A percentile compares a stretch with the other conserved stretches of the same genome.
These are phyloP conservation scores for Diversispora epigaea DNA, from an alignment of 192 early-diverging fungal species.

Conservation along the genomic window DNA sequence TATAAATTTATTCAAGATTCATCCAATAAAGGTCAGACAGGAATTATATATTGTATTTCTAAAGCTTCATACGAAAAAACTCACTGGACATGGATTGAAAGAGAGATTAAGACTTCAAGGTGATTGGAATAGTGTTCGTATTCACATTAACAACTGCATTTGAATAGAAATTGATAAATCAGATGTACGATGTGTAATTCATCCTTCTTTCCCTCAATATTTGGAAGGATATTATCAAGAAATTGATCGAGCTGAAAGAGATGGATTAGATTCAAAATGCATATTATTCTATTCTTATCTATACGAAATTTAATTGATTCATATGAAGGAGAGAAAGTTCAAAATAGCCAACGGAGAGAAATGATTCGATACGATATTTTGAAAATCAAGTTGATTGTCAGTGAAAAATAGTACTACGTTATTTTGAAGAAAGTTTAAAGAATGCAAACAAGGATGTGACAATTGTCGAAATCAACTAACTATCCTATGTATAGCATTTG, in stretches of 20 bases:
- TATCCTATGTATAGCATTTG: no score
- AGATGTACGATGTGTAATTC: constrained; percentile 94
- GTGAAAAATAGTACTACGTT: constrained; percentile 77
- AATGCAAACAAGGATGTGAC: no score
- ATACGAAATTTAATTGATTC: constrained; percentile 78
- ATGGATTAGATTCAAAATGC: constrained; percentile 83
- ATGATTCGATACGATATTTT: constrained; percentile 80
- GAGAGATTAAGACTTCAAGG: constrained; percentile 76
- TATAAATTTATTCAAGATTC: constrained; percentile 62
- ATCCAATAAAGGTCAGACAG: constrained; percentile 65
- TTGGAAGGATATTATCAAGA: constrained; percentile 97
- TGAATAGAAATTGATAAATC: constrained; percentile 97
- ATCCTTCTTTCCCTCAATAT: constrained; percentile 84
- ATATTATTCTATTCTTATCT: constrained; percentile 77
- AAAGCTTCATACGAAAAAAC: constrained; percentile 62
- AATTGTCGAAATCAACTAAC: no score
- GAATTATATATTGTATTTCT: constrained; percentile 92
- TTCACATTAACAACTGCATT: constrained; percentile 90
- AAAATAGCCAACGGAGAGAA: constrained; percentile 75
- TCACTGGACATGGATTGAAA: constrained; percentile 59
- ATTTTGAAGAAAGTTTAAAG: constrained; percentile 80
- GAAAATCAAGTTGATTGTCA: constrained; percentile 87
- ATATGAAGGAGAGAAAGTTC: constrained; percentile 75
- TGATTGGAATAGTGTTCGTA: constrained; percentile 73
- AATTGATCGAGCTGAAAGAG: constrained; percentile 92